Percentiles rank a stretch among this genome's conserved stretches.
Conservation (phyloP, 441 rosid genomes). For the Metrosideros polymorpha region DNA sequence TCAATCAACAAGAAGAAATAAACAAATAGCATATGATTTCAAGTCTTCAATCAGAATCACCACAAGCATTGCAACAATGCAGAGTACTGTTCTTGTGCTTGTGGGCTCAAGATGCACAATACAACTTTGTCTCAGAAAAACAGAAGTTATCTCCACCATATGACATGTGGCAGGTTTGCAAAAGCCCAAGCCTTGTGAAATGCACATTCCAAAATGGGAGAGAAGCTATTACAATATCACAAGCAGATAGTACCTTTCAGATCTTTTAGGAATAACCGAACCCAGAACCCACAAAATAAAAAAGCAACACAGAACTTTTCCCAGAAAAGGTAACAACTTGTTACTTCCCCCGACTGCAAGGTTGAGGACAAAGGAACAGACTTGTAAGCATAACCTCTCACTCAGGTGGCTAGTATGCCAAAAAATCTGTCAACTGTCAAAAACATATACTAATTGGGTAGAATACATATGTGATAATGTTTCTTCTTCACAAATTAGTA, state of each 20-base stretch:
- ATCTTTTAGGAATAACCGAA: not conserved
- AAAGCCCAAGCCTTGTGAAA: not conserved
- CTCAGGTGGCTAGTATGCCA: not conserved
- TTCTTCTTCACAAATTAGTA: not conserved
- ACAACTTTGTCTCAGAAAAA: not conserved
- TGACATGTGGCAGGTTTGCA: not conserved
- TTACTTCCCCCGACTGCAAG: not conserved
- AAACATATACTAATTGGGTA: not conserved
- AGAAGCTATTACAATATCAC: not conserved
- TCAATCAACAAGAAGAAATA: not conserved
- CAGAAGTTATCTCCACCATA: not conserved
- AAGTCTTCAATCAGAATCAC: not conserved
- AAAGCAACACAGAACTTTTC: not conserved
- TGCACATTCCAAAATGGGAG: not conserved
- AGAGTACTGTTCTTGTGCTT: not conserved
- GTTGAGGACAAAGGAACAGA: not conserved
- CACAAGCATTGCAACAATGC: not conserved
- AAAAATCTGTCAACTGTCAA: not conserved
- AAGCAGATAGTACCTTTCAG: not conserved
- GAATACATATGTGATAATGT: not conserved
- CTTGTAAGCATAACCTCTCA: not conserved
- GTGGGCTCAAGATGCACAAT: not conserved
- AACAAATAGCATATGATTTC: not conserved
- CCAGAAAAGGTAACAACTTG: not conserved
- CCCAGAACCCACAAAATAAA: not conserved